Evolutionary conservation across 805 yeast genomes (phyloP).

Genomic region (Maudiozyma serrabonitensis): DNA sequence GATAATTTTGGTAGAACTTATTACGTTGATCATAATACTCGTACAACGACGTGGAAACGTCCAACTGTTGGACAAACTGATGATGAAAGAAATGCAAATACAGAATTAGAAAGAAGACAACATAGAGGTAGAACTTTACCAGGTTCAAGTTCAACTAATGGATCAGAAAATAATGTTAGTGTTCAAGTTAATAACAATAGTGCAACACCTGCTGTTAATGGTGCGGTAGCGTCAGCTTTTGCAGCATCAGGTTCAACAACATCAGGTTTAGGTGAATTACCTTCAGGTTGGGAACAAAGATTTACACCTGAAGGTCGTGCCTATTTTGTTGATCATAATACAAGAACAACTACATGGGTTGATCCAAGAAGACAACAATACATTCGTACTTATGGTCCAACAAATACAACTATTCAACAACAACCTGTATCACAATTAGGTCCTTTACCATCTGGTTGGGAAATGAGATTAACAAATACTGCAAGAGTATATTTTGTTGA

Average conservation of each 20-base stretch:
- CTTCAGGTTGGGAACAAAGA: constrained; percentile 98
- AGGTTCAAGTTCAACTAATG: constrained; percentile 34
- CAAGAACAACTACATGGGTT: constrained; percentile 99
- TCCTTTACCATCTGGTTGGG: constrained; percentile 98
- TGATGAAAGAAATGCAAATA: constrained; percentile 52
- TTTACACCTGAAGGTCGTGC: constrained; percentile 97
- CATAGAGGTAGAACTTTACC: constrained; percentile 88
- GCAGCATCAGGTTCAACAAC: constrained; percentile 77
- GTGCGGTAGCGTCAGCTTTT: constrained; percentile 55
- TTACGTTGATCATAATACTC: constrained; percentile 94
- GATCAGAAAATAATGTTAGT: constrained; percentile 12
- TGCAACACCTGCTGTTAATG: constrained; percentile 35
- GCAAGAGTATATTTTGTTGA: constrained; percentile 98
- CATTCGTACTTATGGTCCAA: constrained; percentile 86
- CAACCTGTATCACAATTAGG: constrained; percentile 97
- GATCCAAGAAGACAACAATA: constrained; percentile 99
- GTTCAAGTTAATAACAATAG: constrained; percentile 42
- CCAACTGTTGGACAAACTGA: constrained; percentile 80
- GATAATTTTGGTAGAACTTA: constrained; percentile 96
- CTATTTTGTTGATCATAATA: constrained; percentile 96
- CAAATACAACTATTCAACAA: constrained; percentile 83
- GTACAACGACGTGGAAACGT: constrained; percentile 98
- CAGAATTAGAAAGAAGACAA: constrained; percentile 84
- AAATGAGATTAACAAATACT: constrained; percentile 97
- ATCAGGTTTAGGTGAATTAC: constrained; percentile 92